Base-by-base conservation (phyloP, 352 stramenopile species). In the Pythium insidiosum region DNA sequence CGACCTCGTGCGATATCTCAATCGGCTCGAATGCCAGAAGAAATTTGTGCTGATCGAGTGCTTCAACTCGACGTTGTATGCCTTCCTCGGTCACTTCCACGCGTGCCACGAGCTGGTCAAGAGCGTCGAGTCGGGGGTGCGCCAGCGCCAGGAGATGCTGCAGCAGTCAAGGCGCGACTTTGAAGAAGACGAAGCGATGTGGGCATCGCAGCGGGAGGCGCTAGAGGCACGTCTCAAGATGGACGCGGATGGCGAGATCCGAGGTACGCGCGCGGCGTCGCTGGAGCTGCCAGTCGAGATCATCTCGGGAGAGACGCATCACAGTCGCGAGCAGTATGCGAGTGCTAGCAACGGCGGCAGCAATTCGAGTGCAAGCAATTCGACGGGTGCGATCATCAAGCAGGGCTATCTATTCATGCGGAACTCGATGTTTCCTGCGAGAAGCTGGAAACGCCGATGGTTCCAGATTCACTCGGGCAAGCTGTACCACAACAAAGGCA, bases 391-490 rank as follows among this genome's bases (percentile, higher is more conserved):
- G 6, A 56, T 80, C 22, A 59, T 76, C 13, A 91, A 91, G 45
- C 81, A 94, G 48, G 81, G 81, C 3, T 94, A 88, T 56, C 48
- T 94, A 13, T 89, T 94, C 24, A 66, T 91, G n/a, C 81, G 81
- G 33, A 90, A 84, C 48, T 66, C 76, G 4, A 67, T 90, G 47
- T 94, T 94, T 54, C 78, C 81, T 25, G 64, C 78, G 5, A 66
- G 80, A 19, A 91, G 73, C 42, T 94, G 78, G 78, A 94, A 94
- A 51, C 70, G 81, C 11, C 67, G 75, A 4, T 94, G 81, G 81
- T 94, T 89, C 55, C 74, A 94, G 43, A 94, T 94, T 48, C 76
- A 91, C 63, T 70, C 62, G 7, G 78, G 82, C 18, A 94, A 94
- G 38, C 56, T 94, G 23, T 94, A 89, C 22, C 77, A 88, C 29